phyloP scores from a whole-genome alignment of 768 basidiomycete genomes.

The Boletus eberwhitei region DNA sequence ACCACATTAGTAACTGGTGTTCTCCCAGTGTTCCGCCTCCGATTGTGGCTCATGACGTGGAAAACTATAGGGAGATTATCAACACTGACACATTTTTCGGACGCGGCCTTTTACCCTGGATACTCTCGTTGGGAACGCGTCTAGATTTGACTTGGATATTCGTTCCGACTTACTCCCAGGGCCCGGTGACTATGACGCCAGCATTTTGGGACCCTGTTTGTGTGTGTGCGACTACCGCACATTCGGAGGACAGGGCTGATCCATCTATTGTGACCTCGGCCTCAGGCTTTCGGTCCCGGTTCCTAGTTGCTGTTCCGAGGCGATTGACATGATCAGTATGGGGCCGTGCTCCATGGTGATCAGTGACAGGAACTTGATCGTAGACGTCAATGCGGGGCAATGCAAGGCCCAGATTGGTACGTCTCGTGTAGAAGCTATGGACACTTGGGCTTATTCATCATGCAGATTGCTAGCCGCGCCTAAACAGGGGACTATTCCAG shows the following conservation, averaged over 20 bases:
- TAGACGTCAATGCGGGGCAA: not conserved
- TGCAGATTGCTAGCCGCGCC: not conserved
- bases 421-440: not conserved
- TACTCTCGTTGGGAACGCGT: not conserved
- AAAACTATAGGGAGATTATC: not conserved
- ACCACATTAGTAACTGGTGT: not conserved
- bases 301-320: not conserved
- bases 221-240: not conserved
- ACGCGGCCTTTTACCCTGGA: not conserved
- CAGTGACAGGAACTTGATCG: not conserved
- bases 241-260: not conserved
- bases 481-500: not conserved
- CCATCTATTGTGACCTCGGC: too few relatives aligned
- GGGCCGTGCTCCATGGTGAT: not conserved
- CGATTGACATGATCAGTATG: not conserved
- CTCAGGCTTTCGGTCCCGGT: not conserved
- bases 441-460: too few relatives aligned
- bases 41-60: not conserved
- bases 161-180: not conserved
- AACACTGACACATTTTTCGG: not conserved
- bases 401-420: not conserved
- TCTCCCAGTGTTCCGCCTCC: not conserved
- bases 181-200: not conserved
- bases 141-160: not conserved
- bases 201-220: not conserved